Conservation (phyloP, 1,284 basidiomycete genomes). For the Apiotrichum domesticum region DNA sequence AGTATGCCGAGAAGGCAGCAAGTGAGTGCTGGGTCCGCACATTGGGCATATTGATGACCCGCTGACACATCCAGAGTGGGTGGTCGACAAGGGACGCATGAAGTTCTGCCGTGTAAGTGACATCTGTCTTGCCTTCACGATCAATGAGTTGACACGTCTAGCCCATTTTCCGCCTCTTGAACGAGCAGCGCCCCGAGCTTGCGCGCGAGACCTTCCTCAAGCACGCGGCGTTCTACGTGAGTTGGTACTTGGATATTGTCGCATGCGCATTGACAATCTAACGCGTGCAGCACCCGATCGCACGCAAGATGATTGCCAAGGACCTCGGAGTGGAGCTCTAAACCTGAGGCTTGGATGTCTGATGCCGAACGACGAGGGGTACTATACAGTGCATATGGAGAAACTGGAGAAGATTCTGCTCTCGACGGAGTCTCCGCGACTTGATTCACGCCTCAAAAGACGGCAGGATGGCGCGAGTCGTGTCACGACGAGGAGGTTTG, state of each 20-base stretch:
- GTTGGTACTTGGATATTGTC: conserved; percentile 5
- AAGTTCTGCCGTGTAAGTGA: conserved; percentile 46
- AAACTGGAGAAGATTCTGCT: no score
- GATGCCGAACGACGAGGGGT: no score
- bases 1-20: conserved; percentile 49
- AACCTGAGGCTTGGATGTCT: no score
- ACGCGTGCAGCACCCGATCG: conserved; percentile 41
- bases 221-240: conserved; percentile 50
- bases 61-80: conserved; percentile 42
- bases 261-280: no score
- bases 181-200: conserved; percentile 48
- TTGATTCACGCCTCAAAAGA: no score
- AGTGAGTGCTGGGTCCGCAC: conserved; percentile 24
- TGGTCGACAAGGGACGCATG: conserved; percentile 50
- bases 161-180: conserved; percentile 49
- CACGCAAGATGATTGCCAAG: conserved; percentile 46
- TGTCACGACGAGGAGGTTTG: no score
- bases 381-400: no score
- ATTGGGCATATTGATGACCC: no score
- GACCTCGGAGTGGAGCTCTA: conserved; percentile 34
- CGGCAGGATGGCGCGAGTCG: no score
- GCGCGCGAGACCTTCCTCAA: conserved; percentile 50
- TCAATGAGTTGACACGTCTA: neutral
- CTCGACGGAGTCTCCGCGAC: no score
- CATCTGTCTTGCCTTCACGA: no score